Percentiles rank a stretch among this genome's conserved stretches.
These are phyloP conservation scores for Alternaria angustiovoidea DNA, from an alignment of 2,329 filamentous ascomycete species.

Conservation along the genomic window DNA sequence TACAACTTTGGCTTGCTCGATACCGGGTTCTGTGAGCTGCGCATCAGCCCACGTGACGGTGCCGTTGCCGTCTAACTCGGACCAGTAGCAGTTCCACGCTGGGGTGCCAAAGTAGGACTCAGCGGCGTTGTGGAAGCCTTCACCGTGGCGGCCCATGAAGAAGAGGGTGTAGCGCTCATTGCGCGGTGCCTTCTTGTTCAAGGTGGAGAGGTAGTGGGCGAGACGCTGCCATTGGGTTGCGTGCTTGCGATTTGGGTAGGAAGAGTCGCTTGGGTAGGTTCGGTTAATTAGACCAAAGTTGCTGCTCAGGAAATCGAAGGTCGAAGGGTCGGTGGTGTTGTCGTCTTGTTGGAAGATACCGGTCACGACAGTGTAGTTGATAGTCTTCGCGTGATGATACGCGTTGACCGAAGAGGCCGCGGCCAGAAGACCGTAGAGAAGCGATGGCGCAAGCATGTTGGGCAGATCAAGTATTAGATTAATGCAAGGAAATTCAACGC, in stretches of 20 bases:
- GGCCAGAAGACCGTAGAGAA: conserved; percentile 28
- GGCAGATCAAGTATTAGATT: background rate
- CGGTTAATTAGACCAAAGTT: conserved; percentile 74
- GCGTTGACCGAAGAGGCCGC: conserved; percentile 24
- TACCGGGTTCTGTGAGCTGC: conserved; percentile 65
- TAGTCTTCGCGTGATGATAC: conserved; percentile 44
- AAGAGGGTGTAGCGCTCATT: conserved; percentile 70
- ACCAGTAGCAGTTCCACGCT: conserved; percentile 77
- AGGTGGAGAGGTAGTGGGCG: conserved; percentile 61
- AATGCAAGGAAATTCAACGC: background rate
- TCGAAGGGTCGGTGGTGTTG: conserved; percentile 60
- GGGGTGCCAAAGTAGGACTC: conserved; percentile 72
- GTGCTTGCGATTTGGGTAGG: conserved; percentile 45
- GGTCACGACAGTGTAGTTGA: conserved; percentile 67
- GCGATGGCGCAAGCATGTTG: conserved; percentile 28
- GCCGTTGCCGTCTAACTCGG: conserved; percentile 68
- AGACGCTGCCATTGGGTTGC: conserved; percentile 73
- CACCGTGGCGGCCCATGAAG: conserved; percentile 74
- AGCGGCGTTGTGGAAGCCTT: conserved; percentile 72
- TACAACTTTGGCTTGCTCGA: conserved; percentile 65
- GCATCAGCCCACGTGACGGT: conserved; percentile 71
- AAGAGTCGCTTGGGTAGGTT: conserved; percentile 64
- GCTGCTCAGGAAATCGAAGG: conserved; percentile 57
- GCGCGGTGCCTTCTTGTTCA: conserved; percentile 60
- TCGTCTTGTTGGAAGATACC: conserved; percentile 73